Evolutionary conservation across 805 yeast species (phyloP), one percentile per base, ranked within the genome.

Genomic region (Tetrapisispora taiwanensis): DNA sequence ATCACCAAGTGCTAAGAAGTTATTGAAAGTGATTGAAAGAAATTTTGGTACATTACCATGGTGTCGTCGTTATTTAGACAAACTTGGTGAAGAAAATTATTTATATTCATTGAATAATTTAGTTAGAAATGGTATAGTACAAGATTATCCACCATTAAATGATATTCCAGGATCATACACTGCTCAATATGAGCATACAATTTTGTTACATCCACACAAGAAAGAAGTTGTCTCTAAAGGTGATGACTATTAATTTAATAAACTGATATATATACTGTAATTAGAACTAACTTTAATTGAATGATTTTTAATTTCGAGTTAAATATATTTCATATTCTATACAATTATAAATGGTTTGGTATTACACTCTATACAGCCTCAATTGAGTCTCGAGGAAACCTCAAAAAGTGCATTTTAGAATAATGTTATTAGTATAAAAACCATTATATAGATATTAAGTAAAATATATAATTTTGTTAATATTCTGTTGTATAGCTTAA

Each of bases 191-290:
- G 99, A 92, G 64, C 99, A 92, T 68, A 92, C 99, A 1, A 75
- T 90, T 39, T 71, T 92, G 52, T 70, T 92, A 56, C 92, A 89
- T 58, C 94, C 97, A 26, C 86, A 86, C 46, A 78, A 77, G 65
- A 92, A 90, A 70, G 99, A 92, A 66, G 90, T 92, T 37, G 88
- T 92, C 18, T 85, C 96, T 13, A 76, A 90, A 53, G 98, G 99
- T 41, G 96, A 87, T 37, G 99, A 92, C 65, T 92, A 80, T 28
- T 28, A 28, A 28, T 28, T 28, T 28, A 14, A 28, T 28, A 12
- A 4, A 28, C 5, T 28, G 5, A 13, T 28, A 28, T 7, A 12
- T 28, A 28, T 28, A 4, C 7, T 28, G 30, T 28, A 28, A 4
- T 28, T 28, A 28, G 26, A 22, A 22, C 8, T 22, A 22, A 22